Evolutionary conservation across 495 filamentous ascomycete genomes (phyloP), one percentile per base, ranked within the genome.

Genomic region (Podospora tetraspora): DNA sequence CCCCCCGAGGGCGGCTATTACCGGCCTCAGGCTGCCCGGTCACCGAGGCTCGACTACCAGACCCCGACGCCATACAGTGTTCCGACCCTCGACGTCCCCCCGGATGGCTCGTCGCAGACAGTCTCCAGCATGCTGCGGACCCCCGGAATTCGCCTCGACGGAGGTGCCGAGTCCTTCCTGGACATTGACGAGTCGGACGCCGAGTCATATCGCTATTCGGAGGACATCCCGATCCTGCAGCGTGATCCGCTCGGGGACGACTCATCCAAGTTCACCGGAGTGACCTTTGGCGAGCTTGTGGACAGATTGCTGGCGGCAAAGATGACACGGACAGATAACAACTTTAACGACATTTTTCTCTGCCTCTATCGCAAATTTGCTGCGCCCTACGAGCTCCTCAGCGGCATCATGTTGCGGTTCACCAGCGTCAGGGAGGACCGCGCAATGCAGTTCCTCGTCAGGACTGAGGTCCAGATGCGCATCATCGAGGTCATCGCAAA

Each of bases 281-380:
- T 90, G 22, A 88, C 87, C 8, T 97, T 96, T 72, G 93, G 96
- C 72, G 92, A 96, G 63, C 84, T 99, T 10, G 90, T 98, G 19
- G 93, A 97, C 76, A 89, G 92, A 58, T 83, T 99, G 32, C 81
- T 97, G 29, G 84, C 89, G 0, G 85, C 89, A 66, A 90, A 91
- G 43, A 90, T 94, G 83, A 92, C 92, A 37, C 94, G 92, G 75
- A 82, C 88, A 7, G 95, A 97, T 76, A 83, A 84, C 22, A 97
- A 96, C 75, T 98, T 97, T 77, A 83, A 84, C 21, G 85, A 90
- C 29, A 89, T 94, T 10, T 98, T 98, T 73, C 81, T 98, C 22
- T 96, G 93, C 68, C 84, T 98, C n/a, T 97, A 97, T 75, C 90
- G 95, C 63, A 96, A 94, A 78, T 97, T 99, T 68, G 91, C 93